Evolutionary conservation across 2,329 filamentous ascomycete genomes (phyloP), one percentile per base, ranked within the genome.

Genomic region (Alternaria sp.): DNA sequence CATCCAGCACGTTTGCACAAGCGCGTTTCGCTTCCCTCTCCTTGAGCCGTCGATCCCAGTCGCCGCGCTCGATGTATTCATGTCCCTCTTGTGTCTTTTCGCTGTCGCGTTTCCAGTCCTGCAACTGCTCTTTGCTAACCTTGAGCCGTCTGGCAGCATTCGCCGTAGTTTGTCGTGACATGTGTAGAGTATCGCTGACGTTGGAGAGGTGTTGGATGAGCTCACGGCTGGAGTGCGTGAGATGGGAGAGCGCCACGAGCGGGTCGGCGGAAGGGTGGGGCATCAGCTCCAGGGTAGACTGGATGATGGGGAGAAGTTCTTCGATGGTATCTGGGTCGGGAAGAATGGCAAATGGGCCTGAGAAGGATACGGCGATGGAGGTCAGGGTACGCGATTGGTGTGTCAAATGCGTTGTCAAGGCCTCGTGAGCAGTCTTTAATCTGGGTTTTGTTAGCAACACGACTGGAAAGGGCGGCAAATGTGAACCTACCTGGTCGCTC

Each of bases 181-280:
- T 97, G 78, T 98, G 94, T 33, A 99, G 83, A 3, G 92, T 93
- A 75, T 99, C 95, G 6, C 91, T 92, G 4, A 99, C 83, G 66
- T 92, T 90, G 68, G 92, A 92, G 45, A 99, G 85, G 6, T 92
- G 91, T 70, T 92, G 86, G 8, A 94, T 83, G 4, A 91, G 88
- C 81, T 90, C 88, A 14, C 84, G 84, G 14, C 92, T 86, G 14
- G 86, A 85, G 23, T 86, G 72, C 31, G 91, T 84, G 53, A 93
- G 81, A 2, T 89, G 88, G 11, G 90, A 79, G 13, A 94, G 79
- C 13, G 85, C 83, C 61, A 91, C 86, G 60, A 91, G 85, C 11
- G 86, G 85, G 56, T 89, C 85, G 10, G 84, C 77, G 1, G 88
- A 88, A 0, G 87, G 81, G n/a, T 85, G 74, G 5, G 91, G 90